Evolutionary conservation across 352 stramenopile genomes (phyloP).

Genomic region (Phytophthora lateralis): DNA sequence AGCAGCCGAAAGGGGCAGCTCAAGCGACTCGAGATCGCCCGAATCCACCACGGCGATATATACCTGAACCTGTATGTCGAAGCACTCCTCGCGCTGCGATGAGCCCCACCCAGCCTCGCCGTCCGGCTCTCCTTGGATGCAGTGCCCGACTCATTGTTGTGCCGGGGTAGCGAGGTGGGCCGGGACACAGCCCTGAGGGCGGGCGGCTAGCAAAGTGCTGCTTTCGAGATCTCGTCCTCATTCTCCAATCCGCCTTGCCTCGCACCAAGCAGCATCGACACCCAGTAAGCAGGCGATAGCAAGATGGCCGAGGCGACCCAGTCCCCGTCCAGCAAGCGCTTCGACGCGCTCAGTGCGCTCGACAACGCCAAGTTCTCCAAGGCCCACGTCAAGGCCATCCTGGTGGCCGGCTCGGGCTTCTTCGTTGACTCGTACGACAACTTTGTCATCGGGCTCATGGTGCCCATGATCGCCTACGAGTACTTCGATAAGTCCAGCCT

Average conservation of each 20-base stretch:
- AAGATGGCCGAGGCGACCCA: slow-evolving; percentile 26
- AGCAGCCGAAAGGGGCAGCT: background rate
- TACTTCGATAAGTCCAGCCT: slow-evolving; percentile 51
- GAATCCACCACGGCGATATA: slow-evolving; percentile 21
- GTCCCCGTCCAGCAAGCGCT: slow-evolving; percentile 28
- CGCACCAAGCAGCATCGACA: background rate
- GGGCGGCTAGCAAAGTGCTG: background rate
- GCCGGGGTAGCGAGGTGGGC: slow-evolving; percentile 1
- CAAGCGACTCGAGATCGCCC: background rate
- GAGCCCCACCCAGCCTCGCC: slow-evolving; percentile 19
- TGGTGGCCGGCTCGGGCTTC: slow-evolving; percentile 55
- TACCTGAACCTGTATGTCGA: background rate
- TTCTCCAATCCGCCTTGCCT: slow-evolving; percentile 20
- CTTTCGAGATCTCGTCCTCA: slow-evolving; percentile 3
- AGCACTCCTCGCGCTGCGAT: slow-evolving; percentile 12
- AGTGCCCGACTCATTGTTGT: slow-evolving; percentile 25
- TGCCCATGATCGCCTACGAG: slow-evolving; percentile 58
- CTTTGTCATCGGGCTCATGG: slow-evolving; percentile 57
- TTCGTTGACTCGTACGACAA: slow-evolving; percentile 67
- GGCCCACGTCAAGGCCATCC: slow-evolving; percentile 51
- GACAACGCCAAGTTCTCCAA: slow-evolving; percentile 59
- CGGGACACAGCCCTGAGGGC: background rate
- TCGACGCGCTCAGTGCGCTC: slow-evolving; percentile 39
- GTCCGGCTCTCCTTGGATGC: slow-evolving; percentile 7
- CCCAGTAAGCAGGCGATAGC: background rate